Evolutionary conservation across 176 grass and related monocot genomes (phyloP).

Genomic region (Oryza glumipatula): DNA sequence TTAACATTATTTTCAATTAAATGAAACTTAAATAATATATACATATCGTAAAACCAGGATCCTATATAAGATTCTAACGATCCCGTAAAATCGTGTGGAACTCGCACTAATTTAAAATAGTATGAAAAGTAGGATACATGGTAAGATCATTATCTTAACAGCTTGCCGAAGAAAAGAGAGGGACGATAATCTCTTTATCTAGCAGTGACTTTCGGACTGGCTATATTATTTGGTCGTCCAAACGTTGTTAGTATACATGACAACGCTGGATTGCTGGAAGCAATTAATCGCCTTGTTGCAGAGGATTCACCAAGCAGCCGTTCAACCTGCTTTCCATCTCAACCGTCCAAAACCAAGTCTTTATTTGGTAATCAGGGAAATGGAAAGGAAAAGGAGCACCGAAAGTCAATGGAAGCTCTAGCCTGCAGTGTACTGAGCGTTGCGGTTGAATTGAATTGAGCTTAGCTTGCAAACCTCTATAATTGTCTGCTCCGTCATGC

Average conservation of each 20-base stretch:
- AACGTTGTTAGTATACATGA: no score
- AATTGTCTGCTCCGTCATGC: not conserved
- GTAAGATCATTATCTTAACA: no score
- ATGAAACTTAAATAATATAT: no score
- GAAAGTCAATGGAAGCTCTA: not conserved
- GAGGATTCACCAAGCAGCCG: not conserved
- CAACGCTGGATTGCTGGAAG: not conserved
- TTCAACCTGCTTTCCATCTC: not conserved
- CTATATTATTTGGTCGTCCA: no score
- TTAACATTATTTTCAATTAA: no score
- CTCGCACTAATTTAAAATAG: no score
- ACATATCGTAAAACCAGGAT: no score
- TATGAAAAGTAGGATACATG: no score
- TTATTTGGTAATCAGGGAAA: not conserved
- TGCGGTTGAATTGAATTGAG: constrained; percentile 22
- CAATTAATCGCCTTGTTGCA: not conserved
- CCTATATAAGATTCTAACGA: no score
- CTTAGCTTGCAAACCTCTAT: not conserved
- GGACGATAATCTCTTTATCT: not conserved
- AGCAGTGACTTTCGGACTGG: not conserved
- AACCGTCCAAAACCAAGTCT: not conserved
- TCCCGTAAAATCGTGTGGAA: no score
- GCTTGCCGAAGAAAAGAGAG: not conserved
- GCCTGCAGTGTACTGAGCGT: not conserved
- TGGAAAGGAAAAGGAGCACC: not conserved